These are phyloP conservation scores for Aspergillus hiratsukae DNA, from an alignment of 2,329 filamentous ascomycete genomes.

Conservation along the genomic window DNA sequence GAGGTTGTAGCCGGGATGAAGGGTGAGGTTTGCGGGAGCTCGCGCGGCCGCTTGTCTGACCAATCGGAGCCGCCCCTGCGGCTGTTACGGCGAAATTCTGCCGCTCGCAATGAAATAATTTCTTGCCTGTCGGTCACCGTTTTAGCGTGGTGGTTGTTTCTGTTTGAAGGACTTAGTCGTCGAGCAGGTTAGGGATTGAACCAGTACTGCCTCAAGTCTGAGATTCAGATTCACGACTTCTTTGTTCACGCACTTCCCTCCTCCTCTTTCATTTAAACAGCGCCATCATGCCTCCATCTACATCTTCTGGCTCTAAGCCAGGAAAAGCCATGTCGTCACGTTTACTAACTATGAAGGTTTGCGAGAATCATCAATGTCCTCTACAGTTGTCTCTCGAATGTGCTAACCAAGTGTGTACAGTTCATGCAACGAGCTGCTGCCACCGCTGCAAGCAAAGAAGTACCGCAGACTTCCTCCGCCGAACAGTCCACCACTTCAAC, in stretches of 20 bases:
- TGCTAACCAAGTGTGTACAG: conserved; percentile 28
- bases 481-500: conserved; percentile 39
- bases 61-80: conserved; percentile 21
- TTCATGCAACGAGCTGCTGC: conserved; percentile 90
- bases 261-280: neutral
- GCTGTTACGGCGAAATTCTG: conserved; percentile 15
- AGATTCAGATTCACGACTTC: neutral
- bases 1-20: conserved; percentile 11
- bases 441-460: conserved; percentile 44
- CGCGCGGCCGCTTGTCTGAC: conserved; percentile 13
- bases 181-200: neutral
- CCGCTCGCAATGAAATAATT: conserved; percentile 12
- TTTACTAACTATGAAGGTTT: conserved; percentile 81
- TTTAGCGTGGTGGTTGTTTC: conserved; percentile 5
- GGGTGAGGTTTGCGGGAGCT: conserved; percentile 33
- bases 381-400: neutral
- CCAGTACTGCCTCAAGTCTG: neutral
- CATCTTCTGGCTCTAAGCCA: conserved; percentile 51
- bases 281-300: conserved; percentile 28
- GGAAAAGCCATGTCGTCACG: conserved; percentile 77
- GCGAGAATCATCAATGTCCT: conserved; percentile 2
- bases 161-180: neutral
- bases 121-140: conserved; percentile 8
- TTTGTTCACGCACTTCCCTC: conserved; percentile 1
- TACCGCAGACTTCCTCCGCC: conserved; percentile 44